These are phyloP conservation scores for Globisporangium rhizosaccharum DNA, from an alignment of 352 stramenopile species.

Conservation along the genomic window DNA sequence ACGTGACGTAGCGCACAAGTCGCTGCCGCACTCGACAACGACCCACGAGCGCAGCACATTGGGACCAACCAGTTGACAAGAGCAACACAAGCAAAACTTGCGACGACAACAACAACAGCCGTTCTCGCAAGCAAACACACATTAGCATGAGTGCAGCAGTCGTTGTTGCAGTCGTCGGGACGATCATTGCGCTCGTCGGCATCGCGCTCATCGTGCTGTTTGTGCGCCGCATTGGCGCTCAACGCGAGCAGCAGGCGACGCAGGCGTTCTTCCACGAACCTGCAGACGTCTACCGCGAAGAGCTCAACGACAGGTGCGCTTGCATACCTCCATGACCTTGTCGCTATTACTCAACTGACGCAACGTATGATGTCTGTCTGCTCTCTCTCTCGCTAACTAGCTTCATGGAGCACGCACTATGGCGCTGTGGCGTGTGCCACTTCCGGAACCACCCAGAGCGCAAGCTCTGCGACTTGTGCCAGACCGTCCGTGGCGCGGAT, in stretches of 20 bases:
- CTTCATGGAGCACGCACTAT: constrained; percentile 75
- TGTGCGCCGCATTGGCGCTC: constrained; percentile 26
- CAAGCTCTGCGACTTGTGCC: constrained; percentile 82
- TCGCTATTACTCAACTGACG: background rate
- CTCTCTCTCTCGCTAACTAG: constrained; percentile 10
- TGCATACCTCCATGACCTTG: background rate
- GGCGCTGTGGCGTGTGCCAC: constrained; percentile 84
- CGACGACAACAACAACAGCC: background rate
- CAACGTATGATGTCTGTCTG: background rate
- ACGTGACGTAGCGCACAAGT: too few species aligned
- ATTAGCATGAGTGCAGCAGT: constrained; percentile 13
- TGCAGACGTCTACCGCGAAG: constrained; percentile 67
- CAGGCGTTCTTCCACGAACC: constrained; percentile 53
- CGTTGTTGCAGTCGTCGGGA: constrained; percentile 35
- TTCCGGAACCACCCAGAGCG: constrained; percentile 85
- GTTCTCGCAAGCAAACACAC: too few species aligned
- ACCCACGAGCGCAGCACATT: too few species aligned
- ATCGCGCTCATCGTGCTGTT: constrained; percentile 45
- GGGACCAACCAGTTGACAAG: too few species aligned
- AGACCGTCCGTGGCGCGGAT: constrained; percentile 58
- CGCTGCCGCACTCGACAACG: too few species aligned
- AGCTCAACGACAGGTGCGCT: constrained; percentile 68
- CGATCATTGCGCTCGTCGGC: constrained; percentile 34
- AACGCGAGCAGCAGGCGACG: constrained; percentile 30
- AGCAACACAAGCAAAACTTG: background rate